phyloP scores from a whole-genome alignment of 1,139 yeast genomes.

The Pichia sp. region DNA sequence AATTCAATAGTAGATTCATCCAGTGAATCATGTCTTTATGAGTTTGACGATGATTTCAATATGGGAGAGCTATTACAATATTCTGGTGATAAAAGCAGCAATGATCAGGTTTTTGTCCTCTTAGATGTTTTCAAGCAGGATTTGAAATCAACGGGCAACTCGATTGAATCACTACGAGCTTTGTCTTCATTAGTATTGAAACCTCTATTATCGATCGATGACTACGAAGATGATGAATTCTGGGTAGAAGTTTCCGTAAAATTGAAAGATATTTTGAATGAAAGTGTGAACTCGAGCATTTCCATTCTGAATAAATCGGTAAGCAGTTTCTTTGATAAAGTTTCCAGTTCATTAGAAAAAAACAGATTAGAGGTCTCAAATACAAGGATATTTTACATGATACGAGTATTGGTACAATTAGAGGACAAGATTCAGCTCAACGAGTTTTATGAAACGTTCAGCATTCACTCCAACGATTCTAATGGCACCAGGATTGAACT shows the following conservation, averaged over 20 bases:
- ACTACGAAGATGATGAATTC: constrained; percentile 30
- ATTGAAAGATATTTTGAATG: constrained; percentile 17
- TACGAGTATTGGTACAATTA: constrained; percentile 25
- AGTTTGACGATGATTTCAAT: constrained; percentile 21
- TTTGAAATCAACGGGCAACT: constrained; percentile 17
- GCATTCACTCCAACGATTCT: constrained; percentile 2
- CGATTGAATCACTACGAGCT: constrained; percentile 22
- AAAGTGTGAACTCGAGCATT: constrained; percentile 18
- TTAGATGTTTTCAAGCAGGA: constrained; percentile 21
- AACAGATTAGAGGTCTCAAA: constrained; percentile 3
- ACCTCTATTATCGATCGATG: constrained; percentile 33
- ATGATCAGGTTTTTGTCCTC: constrained; percentile 19
- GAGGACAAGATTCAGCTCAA: constrained; percentile 19
- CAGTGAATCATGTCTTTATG: constrained; percentile 21
- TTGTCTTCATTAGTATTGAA: constrained; percentile 22
- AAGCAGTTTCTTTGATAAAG: constrained; percentile 16
- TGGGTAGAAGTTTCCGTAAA: constrained; percentile 23
- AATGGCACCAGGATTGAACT: constrained; percentile 12
- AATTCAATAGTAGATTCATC: constrained; percentile 8
- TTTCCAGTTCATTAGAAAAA: constrained; percentile 6
- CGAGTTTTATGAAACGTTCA: constrained; percentile 13
- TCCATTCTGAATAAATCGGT: constrained; percentile 20
- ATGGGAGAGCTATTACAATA: constrained; percentile 19
- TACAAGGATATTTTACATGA: constrained; percentile 21
- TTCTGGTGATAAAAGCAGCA: constrained; percentile 4